These are phyloP conservation scores for Acrodontium crateriforme DNA, from an alignment of 2,329 filamentous ascomycete species.

Conservation along the genomic window DNA sequence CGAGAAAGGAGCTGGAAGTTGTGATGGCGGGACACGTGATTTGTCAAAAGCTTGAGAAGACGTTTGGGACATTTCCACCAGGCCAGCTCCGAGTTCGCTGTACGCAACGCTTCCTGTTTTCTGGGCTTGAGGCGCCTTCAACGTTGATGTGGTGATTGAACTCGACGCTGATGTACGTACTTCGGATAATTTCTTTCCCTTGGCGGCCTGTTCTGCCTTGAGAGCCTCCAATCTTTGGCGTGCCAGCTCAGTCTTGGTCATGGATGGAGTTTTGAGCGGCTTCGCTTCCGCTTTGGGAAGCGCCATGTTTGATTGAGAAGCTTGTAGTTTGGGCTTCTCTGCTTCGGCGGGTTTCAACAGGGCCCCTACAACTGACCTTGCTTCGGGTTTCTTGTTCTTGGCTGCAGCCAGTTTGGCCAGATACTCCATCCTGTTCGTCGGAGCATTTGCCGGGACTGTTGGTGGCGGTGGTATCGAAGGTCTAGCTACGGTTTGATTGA, in stretches of 20 bases:
- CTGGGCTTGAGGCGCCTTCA: too few relatives aligned
- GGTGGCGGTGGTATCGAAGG: constrained; percentile 17
- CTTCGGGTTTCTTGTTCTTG: constrained; percentile 41
- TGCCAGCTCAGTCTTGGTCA: constrained; percentile 49
- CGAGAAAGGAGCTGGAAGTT: too few relatives aligned
- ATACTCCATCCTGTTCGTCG: constrained; percentile 56
- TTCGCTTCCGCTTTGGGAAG: constrained; percentile 5
- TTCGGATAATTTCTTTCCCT: constrained; percentile 4
- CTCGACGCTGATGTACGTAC: constrained; percentile 6
- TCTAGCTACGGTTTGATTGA: constrained; percentile 5
- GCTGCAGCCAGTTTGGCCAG: constrained; percentile 64
- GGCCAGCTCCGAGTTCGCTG: too few relatives aligned
- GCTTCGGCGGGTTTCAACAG: background rate
- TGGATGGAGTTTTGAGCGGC: constrained; percentile 1
- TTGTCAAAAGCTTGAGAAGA: too few relatives aligned
- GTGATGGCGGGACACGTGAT: too few relatives aligned
- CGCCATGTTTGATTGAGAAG: background rate
- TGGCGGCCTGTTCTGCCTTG: constrained; percentile 26
- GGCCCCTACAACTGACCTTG: background rate
- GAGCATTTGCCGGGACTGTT: constrained; percentile 2
- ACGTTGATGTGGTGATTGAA: too few relatives aligned
- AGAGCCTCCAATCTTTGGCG: constrained; percentile 68
- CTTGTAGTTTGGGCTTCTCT: background rate
- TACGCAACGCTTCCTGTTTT: too few relatives aligned
- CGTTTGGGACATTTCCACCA: too few relatives aligned